phyloP scores from a whole-genome alignment of 805 yeast genomes.

The Suhomyces sp. region DNA sequence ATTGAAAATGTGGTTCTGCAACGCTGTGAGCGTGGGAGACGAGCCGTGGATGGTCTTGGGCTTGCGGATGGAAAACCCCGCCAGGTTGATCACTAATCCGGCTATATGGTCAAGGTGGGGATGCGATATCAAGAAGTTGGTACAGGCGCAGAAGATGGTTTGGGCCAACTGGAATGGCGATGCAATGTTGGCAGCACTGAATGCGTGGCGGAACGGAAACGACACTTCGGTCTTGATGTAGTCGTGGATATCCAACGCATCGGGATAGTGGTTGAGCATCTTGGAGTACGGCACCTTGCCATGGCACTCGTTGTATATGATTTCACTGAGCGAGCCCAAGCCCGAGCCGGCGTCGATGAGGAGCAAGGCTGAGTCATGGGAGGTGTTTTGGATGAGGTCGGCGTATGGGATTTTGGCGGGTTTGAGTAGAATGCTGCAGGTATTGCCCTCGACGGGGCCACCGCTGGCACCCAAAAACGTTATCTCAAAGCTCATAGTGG shows the following conservation, averaged over 20 bases:
- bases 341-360: conserved; percentile 84
- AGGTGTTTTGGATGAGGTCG: conserved; percentile 22
- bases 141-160: conserved; percentile 33
- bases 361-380: conserved; percentile 31
- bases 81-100: conserved; percentile 69
- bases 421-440: conserved; percentile 67
- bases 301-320: conserved; percentile 22
- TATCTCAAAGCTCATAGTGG: conserved; percentile 48
- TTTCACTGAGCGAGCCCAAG: conserved; percentile 49
- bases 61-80: conserved; percentile 39
- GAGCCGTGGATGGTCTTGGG: conserved; percentile 53
- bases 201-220: conserved; percentile 21
- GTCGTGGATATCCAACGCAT: conserved; percentile 20
- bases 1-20: conserved; percentile 63
- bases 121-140: conserved; percentile 63
- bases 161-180: conserved; percentile 29
- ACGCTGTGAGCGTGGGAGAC: conserved; percentile 46
- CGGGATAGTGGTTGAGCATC: conserved; percentile 28
- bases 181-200: neutral
- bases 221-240: conserved; percentile 21
- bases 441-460: conserved; percentile 73
- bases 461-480: conserved; percentile 78
- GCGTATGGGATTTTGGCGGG: conserved; percentile 44
- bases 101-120: conserved; percentile 81
- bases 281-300: conserved; percentile 4